A percentile compares a stretch with the other conserved stretches of the same genome.
phyloP scores from a whole-genome alignment of 805 yeast genomes.

The Starmerella roubikii region DNA sequence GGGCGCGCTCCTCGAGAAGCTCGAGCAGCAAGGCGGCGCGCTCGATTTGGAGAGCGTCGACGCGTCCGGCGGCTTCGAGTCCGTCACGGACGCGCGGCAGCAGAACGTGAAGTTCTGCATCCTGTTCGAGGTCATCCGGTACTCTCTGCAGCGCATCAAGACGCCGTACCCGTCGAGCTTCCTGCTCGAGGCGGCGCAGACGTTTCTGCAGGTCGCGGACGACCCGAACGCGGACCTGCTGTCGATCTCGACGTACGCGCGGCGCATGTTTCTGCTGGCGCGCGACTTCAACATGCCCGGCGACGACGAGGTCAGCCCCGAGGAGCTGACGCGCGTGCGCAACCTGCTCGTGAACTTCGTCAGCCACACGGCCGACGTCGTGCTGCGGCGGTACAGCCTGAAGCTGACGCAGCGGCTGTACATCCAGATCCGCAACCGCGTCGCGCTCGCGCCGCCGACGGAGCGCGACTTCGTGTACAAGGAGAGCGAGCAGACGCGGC shows the following conservation, averaged over 20 bases:
- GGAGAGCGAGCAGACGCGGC: conserved; percentile 20
- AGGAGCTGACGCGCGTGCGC: conserved; percentile 38
- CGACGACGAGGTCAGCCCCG: conserved; percentile 25
- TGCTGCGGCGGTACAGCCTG: conserved; percentile 24
- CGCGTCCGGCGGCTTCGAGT: conserved; percentile 11
- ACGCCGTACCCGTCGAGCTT: conserved; percentile 72
- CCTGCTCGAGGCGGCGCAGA: conserved; percentile 50
- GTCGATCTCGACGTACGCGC: conserved; percentile 34
- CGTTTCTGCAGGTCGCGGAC: conserved; percentile 39
- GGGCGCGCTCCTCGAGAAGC: conserved; percentile 14
- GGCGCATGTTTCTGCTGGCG: conserved; percentile 44
- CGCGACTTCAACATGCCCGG: conserved; percentile 38
- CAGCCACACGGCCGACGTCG: conserved; percentile 37
- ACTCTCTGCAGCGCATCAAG: conserved; percentile 45
- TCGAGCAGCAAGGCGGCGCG: background rate
- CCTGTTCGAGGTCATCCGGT: conserved; percentile 48
- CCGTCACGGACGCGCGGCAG: conserved; percentile 9
- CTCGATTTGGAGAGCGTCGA: conserved; percentile 1
- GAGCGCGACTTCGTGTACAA: conserved; percentile 23
- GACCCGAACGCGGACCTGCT: conserved; percentile 30
- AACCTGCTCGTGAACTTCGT: conserved; percentile 49
- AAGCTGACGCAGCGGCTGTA: conserved; percentile 26
- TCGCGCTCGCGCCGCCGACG: conserved; percentile 20
- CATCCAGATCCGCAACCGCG: conserved; percentile 24
- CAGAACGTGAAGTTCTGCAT: conserved; percentile 43